A percentile compares a stretch with the other conserved stretches of the same genome.
phyloP scores from a whole-genome alignment of 2,329 filamentous ascomycete genomes.

The Beauveria australis region DNA sequence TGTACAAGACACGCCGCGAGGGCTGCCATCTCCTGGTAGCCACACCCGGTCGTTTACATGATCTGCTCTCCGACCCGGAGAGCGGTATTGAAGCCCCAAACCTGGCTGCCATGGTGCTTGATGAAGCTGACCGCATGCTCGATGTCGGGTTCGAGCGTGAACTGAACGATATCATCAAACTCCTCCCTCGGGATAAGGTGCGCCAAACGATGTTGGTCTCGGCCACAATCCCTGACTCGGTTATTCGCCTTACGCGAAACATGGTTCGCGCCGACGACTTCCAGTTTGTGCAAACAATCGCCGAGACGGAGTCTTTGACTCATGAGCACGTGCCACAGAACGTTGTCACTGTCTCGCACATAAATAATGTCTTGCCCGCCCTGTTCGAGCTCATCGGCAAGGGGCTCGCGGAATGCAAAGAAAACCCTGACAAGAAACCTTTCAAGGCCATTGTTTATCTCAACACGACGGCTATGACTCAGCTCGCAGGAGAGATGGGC shows the following conservation, averaged over 20 bases:
- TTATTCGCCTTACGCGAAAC: constrained; percentile 67
- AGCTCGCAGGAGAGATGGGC: constrained; percentile 50
- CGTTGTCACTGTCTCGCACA: constrained; percentile 55
- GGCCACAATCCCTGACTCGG: constrained; percentile 79
- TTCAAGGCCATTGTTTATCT: constrained; percentile 98
- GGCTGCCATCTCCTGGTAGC: constrained; percentile 87
- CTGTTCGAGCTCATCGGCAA: constrained; percentile 67
- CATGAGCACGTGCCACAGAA: constrained; percentile 80
- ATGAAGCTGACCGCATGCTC: constrained; percentile 97
- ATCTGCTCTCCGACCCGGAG: constrained; percentile 62
- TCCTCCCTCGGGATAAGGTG: constrained; percentile 59
- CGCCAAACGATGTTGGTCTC: constrained; percentile 94
- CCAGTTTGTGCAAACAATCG: constrained; percentile 84
- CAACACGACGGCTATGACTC: constrained; percentile 67
- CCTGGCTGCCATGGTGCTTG: constrained; percentile 86
- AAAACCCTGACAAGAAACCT: constrained; percentile 39
- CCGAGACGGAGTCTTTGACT: constrained; percentile 72
- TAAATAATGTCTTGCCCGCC: constrained; percentile 69
- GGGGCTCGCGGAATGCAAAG: constrained; percentile 39
- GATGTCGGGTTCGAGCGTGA: constrained; percentile 78
- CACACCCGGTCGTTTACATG: constrained; percentile 80
- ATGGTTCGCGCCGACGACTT: constrained; percentile 75
- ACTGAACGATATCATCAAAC: constrained; percentile 50
- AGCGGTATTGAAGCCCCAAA: constrained; percentile 63
- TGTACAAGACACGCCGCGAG: constrained; percentile 58